Percentiles rank a stretch among this genome's conserved stretches.
These are phyloP conservation scores for Tolypocladium ovalisporum DNA, from an alignment of 2,329 filamentous ascomycete genomes.

Conservation along the genomic window DNA sequence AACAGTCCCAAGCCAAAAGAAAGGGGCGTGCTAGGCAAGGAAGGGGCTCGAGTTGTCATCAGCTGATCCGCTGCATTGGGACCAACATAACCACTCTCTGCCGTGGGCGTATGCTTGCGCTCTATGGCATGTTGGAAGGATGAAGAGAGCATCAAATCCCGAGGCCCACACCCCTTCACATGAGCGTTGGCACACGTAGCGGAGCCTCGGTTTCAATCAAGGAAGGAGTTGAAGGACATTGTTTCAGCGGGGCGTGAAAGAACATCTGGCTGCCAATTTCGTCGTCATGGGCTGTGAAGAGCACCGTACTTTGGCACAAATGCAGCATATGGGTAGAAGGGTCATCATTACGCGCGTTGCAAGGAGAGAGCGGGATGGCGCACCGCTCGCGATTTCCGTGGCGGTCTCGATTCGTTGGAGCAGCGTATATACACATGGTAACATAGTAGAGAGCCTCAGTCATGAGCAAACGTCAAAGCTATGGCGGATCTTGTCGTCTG, in stretches of 20 bases:
- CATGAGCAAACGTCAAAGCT: background rate
- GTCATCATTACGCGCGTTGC: background rate
- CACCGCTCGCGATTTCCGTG: background rate
- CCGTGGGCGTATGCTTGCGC: background rate
- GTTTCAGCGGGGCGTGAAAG: background rate
- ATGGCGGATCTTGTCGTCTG: background rate
- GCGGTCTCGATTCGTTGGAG: background rate
- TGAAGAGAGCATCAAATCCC: background rate
- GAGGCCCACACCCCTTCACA: background rate
- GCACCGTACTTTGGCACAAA: background rate
- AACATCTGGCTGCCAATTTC: background rate
- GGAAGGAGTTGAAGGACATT: background rate
- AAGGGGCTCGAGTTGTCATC: slow-evolving; percentile 78
- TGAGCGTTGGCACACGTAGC: background rate
- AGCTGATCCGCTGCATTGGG: slow-evolving; percentile 29
- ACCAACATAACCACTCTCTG: background rate
- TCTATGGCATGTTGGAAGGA: background rate
- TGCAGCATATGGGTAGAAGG: background rate
- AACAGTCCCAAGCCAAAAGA: slow-evolving; percentile 92
- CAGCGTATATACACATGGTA: background rate
- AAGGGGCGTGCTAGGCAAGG: slow-evolving; percentile 85
- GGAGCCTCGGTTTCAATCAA: background rate
- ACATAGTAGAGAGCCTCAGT: background rate
- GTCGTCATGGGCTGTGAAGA: background rate
- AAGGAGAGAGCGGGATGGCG: background rate